Evolutionary conservation across 768 basidiomycete genomes (phyloP).

Genomic region (Dentipellis fragilis): DNA sequence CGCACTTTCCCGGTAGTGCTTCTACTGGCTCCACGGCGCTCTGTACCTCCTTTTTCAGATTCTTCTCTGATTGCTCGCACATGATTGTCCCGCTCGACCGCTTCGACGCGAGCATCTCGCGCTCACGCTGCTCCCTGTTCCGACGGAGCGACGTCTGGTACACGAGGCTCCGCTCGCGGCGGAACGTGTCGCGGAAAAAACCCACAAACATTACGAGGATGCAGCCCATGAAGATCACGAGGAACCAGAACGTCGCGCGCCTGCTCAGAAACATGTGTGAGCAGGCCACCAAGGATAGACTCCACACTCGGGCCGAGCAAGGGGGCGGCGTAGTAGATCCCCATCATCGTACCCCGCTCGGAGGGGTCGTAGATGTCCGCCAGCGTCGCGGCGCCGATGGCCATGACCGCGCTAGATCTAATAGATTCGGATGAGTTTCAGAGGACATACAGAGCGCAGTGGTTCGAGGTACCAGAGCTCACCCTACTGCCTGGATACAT

Average conservation of each 20-base stretch:
- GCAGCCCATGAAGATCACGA: slow-evolving; percentile 49
- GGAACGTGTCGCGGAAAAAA: slow-evolving; percentile 76
- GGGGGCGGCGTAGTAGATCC: slow-evolving; percentile 72
- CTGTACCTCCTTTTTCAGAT: no score
- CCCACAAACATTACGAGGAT: slow-evolving; percentile 48
- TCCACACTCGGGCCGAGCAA: slow-evolving; percentile 66
- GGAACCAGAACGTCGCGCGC: slow-evolving; percentile 80
- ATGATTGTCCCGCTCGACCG: slow-evolving; percentile 15
- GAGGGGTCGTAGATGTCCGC: slow-evolving; percentile 70
- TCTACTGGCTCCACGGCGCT: no score
- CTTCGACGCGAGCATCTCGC: slow-evolving; percentile 12
- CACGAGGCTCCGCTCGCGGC: slow-evolving; percentile 68
- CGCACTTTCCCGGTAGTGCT: slow-evolving; percentile 9
- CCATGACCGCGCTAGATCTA: slow-evolving; percentile 49
- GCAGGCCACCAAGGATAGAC: slow-evolving; percentile 58
- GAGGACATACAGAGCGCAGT: neutral
- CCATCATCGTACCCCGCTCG: slow-evolving; percentile 71
- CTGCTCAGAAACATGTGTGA: slow-evolving; percentile 63
- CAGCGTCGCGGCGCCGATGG: slow-evolving; percentile 68
- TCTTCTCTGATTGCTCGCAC: neutral
- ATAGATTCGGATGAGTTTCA: neutral
- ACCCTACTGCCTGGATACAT: slow-evolving; percentile 59
- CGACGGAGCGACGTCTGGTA: slow-evolving; percentile 60
- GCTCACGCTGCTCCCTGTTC: slow-evolving; percentile 17
- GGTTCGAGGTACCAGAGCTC: slow-evolving; percentile 8